Base-by-base conservation (phyloP, 202 grass and related monocot genomes). In the Thinopyrum obtusiflorum region DNA sequence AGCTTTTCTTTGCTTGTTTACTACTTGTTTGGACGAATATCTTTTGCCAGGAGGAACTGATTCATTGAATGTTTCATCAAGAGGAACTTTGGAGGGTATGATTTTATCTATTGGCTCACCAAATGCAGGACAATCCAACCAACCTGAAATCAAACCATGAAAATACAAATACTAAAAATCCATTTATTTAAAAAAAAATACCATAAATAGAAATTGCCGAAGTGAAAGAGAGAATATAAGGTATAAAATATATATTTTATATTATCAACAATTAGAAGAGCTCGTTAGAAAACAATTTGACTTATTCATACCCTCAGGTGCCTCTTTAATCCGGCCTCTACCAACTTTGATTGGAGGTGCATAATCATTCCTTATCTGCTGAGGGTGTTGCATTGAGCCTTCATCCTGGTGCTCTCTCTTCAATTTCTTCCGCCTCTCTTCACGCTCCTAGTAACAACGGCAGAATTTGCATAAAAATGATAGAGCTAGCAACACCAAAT, bases 51-150 rank as follows among this genome's bases (percentile, higher is more conserved):
- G 93, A 49, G 67, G 68, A n/a, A 99, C 93, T 8, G 71, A 80
- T 11, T 99, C 97, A 84, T 99, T 99, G 81, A 89, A 99, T 36
- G 92, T 94, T 81, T 99, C 97, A 35, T 99, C 93, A 49, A 99
- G 97, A 87, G 97, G 97, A 89, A 96, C 97, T 91, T 99, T 99
- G 65, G 97, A 99, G 76, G 97, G 97, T 80, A 99, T 99, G 71
- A 99, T 86, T 89, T 91, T 92, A 72, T 92, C 97, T 67, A 99
- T 99, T 74, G 90, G 91, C 69, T 94, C 82, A 71, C 97, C 97
- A 94, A 91, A 91, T 67, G 92, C 85, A 67, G 97, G 97, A 70
- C 97, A 99, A 36, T 93, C 90, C 87, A 99, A 80, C 97, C 97
- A 99, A 18, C 97, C 97, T 99, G 73, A 84, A 87, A 75, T 33